These are phyloP conservation scores for Taphrina deformans DNA, from an alignment of 1,139 yeast species.

Conservation along the genomic window DNA sequence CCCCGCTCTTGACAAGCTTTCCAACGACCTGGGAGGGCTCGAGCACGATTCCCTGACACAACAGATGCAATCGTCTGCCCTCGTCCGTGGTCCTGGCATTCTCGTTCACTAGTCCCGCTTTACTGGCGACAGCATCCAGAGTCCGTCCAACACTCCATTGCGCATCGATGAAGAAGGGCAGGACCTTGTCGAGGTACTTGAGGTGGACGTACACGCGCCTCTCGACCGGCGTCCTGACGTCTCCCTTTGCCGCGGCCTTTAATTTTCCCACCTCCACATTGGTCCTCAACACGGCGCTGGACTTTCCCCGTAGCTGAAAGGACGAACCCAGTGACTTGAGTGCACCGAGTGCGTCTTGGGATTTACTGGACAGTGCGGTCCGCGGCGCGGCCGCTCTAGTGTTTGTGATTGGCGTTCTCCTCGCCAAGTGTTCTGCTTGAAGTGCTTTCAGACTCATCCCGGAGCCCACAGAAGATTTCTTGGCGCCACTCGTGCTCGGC, in stretches of 20 bases:
- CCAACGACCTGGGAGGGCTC: constrained; percentile 20
- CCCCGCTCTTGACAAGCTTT: not conserved
- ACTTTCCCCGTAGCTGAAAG: constrained; percentile 1
- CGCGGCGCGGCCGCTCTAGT: not conserved
- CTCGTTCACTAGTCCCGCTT: constrained; percentile 6
- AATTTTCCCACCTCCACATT: not conserved
- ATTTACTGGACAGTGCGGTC: not conserved
- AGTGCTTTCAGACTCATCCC: constrained; percentile 19
- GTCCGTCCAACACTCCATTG: constrained; percentile 15
- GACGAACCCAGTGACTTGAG: not conserved
- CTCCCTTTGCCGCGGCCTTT: constrained; percentile 25
- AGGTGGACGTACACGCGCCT: constrained; percentile 1
- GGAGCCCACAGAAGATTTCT: not conserved
- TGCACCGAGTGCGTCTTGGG: constrained; percentile 1
- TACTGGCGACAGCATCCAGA: constrained; percentile 12
- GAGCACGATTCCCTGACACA: constrained; percentile 11
- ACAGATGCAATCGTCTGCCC: constrained; percentile 9
- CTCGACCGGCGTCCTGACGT: not conserved
- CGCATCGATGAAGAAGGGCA: constrained; percentile 5
- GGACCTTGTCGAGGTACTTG: not conserved
- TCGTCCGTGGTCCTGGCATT: constrained; percentile 24
- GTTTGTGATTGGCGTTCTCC: constrained; percentile 2
- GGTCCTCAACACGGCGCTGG: not conserved
- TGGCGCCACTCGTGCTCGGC: not conserved
- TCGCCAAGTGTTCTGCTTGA: constrained; percentile 29